Conservation (phyloP, 2,329 filamentous ascomycete species). For the Cyanodermella asteris region DNA sequence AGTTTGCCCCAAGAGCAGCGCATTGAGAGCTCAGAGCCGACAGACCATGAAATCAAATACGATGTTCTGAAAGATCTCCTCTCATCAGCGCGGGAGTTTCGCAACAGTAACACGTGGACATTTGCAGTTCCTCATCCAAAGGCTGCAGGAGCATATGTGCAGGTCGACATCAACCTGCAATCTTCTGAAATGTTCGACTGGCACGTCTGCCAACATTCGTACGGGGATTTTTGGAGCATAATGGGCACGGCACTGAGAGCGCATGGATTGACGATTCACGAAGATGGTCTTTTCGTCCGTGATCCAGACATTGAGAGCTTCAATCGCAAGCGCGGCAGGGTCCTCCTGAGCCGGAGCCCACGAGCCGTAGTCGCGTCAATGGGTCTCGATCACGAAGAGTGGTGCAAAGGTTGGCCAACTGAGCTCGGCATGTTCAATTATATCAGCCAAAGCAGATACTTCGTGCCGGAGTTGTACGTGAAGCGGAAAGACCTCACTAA, state of each 20-base stretch:
- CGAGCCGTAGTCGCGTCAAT: conserved; percentile 37
- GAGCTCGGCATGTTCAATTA: too few species aligned
- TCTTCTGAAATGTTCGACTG: conserved; percentile 29
- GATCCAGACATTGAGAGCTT: conserved; percentile 43
- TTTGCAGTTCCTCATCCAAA: conserved; percentile 36
- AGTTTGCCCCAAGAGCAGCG: conserved; percentile 6
- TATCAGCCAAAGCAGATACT: too few species aligned
- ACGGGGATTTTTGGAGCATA: conserved; percentile 50
- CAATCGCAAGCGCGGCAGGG: conserved; percentile 32
- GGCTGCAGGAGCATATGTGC: conserved; percentile 25
- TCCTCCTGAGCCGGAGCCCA: conserved; percentile 40
- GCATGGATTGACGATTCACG: conserved; percentile 43
- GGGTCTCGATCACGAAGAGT: conserved; percentile 30
- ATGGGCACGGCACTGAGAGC: conserved; percentile 41
- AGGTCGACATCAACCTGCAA: conserved; percentile 46
- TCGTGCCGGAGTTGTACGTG: too few species aligned
- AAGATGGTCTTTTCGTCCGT: conserved; percentile 40
- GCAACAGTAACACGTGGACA: conserved; percentile 11
- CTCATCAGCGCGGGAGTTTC: conserved; percentile 1
- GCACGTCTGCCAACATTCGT: conserved; percentile 44
- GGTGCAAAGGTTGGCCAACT: too few species aligned
- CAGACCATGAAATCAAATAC: too few species aligned
- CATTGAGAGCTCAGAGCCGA: conserved; percentile 1
- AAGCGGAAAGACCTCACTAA: too few species aligned
- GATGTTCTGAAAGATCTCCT: too few species aligned